phyloP scores from a whole-genome alignment of 2,329 filamentous ascomycete species.

The Biscogniauxia marginata region DNA sequence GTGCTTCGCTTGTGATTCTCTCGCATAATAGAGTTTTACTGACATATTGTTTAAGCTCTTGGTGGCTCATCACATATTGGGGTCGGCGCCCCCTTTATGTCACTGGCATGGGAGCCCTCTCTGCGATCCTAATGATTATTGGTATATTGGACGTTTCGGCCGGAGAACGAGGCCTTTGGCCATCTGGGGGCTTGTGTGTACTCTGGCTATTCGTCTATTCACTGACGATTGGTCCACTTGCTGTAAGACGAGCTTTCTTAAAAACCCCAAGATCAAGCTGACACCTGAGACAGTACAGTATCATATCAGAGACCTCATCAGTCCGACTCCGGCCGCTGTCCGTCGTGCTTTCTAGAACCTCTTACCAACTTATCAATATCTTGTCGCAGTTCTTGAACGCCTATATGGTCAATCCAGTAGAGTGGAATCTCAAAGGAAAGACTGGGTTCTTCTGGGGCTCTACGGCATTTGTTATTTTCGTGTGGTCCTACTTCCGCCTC shows the following conservation, averaged over 20 bases:
- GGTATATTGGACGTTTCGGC: constrained; percentile 41
- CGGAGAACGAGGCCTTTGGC: constrained; percentile 42
- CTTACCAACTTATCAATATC: constrained; percentile 46
- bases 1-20: constrained; percentile 32
- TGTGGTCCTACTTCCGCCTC: constrained; percentile 51
- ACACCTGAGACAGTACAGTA: constrained; percentile 35
- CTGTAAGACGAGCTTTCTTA: constrained; percentile 31
- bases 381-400: constrained; percentile 39
- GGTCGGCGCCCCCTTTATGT: constrained; percentile 42
- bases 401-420: constrained; percentile 38
- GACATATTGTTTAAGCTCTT: constrained; percentile 40
- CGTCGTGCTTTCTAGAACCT: constrained; percentile 42
- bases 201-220: constrained; percentile 47
- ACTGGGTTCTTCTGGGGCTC: constrained; percentile 44
- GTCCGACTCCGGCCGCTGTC: constrained; percentile 46
- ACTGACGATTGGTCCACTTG: constrained; percentile 46
- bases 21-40: not conserved
- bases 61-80: constrained; percentile 37
- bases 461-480: constrained; percentile 42
- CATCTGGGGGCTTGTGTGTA: constrained; percentile 42
- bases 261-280: not conserved
- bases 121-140: constrained; percentile 37
- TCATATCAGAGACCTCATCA: constrained; percentile 49
- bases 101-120: constrained; percentile 38
- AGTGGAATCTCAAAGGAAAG: constrained; percentile 41